Base-by-base conservation (phyloP, 768 basidiomycete species). In the Phylloporus sp. region DNA sequence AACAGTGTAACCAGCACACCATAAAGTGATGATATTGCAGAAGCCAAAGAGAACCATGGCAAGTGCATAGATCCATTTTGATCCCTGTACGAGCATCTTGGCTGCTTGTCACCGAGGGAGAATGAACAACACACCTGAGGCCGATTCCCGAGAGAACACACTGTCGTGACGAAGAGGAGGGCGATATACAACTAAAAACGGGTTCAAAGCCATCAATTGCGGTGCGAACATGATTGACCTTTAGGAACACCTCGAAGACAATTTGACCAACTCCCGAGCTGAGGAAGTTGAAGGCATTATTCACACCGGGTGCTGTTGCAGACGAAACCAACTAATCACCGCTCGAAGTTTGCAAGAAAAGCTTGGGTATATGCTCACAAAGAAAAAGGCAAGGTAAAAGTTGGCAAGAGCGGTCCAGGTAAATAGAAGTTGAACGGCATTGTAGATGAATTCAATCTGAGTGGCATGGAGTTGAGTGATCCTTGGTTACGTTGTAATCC, bases 401-500 rank as follows among this genome's bases (percentile, higher is more conserved):
- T 94, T 95, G 26, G 90, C 93, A 35, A 95, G 71, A 14, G 85
- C 80, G 9, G 92, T 94, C 94, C 94, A 98, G 13, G 92, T 87
- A 67, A 98, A 96, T 44, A 96, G 33, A 20, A 97, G 81, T 56
- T 93, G 88, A 23, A 94, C 56, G 2, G 84, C 82, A 57, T 95
- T 95, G 71, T 96, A 97, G 55, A 92, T 80, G 64, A 92, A 92
- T 64, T 96, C 90, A 42, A 96, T 61, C 76, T 89, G 51, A n/a
- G 23, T 5, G 18, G 43, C 11, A 11, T 3, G 17, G 11, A n/a
- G 26, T 31, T 37, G n/a, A n/a, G n/a, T n/a, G 15, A 37, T 29
- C 29, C 17, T 45, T 23, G 8, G n/a, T 26, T 13, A 27, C 23
- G 23, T 46, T 33, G 26, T 22, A 51, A 44, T 10, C 2, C 5